Evolutionary conservation across 495 filamentous ascomycete genomes (phyloP).

Genomic region (Talaromyces adpressus): DNA sequence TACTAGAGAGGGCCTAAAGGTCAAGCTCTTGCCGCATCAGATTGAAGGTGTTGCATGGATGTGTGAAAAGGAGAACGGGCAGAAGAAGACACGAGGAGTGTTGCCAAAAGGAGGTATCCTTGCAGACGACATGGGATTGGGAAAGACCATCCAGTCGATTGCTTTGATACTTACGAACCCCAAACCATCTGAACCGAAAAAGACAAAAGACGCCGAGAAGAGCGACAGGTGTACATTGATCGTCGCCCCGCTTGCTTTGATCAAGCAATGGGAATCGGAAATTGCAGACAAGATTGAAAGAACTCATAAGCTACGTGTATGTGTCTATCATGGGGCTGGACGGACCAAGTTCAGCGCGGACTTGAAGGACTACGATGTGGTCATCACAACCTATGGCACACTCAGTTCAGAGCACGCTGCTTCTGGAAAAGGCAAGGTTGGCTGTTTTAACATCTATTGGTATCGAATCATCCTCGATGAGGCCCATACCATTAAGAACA

Average conservation of each 20-base stretch:
- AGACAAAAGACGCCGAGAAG: conserved; percentile 18
- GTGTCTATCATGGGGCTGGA: conserved; percentile 81
- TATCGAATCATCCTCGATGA: conserved; percentile 94
- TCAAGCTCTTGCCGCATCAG: conserved; percentile 86
- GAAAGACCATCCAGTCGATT: conserved; percentile 88
- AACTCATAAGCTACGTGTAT: conserved; percentile 65
- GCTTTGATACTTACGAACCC: conserved; percentile 78
- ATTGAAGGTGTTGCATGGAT: conserved; percentile 91
- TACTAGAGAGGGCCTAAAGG: conserved; percentile 73
- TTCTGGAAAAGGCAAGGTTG: conserved; percentile 59
- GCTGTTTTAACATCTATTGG: conserved; percentile 89
- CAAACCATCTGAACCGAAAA: conserved; percentile 44
- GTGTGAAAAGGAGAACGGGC: conserved; percentile 77
- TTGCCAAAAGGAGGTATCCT: conserved; percentile 82
- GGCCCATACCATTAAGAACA: conserved; percentile 97
- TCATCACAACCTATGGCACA: conserved; percentile 95
- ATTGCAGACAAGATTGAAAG: conserved; percentile 69
- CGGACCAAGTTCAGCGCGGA: conserved; percentile 71
- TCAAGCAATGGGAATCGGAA: conserved; percentile 96
- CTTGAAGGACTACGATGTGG: conserved; percentile 82
- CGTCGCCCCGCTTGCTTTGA: conserved; percentile 88
- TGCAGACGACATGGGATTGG: conserved; percentile 92
- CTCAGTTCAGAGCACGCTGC: conserved; percentile 80
- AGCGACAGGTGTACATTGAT: conserved; percentile 70
- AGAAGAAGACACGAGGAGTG: conserved; percentile 63